A percentile compares a stretch with the other conserved stretches of the same genome.
Conservation (phyloP, 1,284 basidiomycete species). For the Ustilago hordei region DNA sequence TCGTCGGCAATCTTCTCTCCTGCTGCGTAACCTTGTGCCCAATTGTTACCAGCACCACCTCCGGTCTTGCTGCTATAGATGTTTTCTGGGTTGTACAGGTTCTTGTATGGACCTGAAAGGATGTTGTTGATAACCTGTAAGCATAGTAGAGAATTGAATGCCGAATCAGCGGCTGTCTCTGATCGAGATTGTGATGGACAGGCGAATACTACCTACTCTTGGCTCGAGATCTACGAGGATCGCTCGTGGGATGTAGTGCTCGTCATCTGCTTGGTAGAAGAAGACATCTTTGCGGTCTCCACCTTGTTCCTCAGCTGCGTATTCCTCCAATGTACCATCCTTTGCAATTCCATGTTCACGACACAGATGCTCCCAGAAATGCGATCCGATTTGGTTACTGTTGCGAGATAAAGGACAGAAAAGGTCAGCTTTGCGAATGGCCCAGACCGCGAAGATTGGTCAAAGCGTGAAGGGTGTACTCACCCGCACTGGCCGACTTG, state of each 20-base stretch:
- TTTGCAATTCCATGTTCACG: constrained; percentile 67
- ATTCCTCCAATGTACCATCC: constrained; percentile 68
- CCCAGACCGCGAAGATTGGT: neutral
- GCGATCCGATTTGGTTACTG: constrained; percentile 68
- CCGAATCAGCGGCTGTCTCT: neutral
- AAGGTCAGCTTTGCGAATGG: constrained; percentile 5
- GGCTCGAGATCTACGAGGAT: constrained; percentile 98
- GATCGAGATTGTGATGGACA: neutral
- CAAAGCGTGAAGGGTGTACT: constrained; percentile 7
- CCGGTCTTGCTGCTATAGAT: constrained; percentile 95
- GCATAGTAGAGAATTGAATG: neutral
- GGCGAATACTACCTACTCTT: constrained; percentile 75
- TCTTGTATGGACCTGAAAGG: constrained; percentile 87
- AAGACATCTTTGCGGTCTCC: constrained; percentile 96
- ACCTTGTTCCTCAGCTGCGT: constrained; percentile 61
- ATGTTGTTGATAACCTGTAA: constrained; percentile 94
- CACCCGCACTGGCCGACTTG: constrained; percentile 68
- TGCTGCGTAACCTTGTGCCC: constrained; percentile 87
- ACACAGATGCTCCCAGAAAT: constrained; percentile 70
- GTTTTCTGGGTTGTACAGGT: constrained; percentile 98
- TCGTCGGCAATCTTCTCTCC: constrained; percentile 96
- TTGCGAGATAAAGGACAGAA: neutral
- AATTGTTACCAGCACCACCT: constrained; percentile 98
- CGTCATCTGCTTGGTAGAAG: constrained; percentile 99
- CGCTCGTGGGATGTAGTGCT: constrained; percentile 97